phyloP scores from a whole-genome alignment of 2,329 filamentous ascomycete species.

The Botryotinia globosa region DNA sequence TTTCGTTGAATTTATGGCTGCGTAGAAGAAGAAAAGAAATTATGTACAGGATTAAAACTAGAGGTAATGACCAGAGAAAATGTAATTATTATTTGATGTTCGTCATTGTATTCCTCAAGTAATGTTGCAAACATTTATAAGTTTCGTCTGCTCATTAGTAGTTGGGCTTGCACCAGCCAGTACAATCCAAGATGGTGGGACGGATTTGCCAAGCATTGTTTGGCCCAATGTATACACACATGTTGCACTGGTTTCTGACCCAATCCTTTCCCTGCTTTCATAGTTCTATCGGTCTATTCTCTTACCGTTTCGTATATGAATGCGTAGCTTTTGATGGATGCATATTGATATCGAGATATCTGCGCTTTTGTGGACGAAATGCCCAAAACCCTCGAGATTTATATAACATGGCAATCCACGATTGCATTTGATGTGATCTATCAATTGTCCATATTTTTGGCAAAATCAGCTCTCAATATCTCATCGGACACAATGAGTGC shows the following conservation, averaged over 20 bases:
- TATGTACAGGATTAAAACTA: neutral
- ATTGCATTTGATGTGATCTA: neutral
- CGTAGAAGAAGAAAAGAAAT: neutral
- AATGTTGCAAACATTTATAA: neutral
- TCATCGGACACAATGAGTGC: neutral
- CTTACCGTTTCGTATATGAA: neutral
- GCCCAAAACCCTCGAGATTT: neutral
- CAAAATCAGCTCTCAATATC: neutral
- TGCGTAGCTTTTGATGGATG: neutral
- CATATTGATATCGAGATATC: neutral
- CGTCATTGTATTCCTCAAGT: neutral
- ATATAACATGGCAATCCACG: neutral
- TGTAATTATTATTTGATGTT: neutral
- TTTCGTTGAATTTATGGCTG: neutral
- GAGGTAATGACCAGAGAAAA: accelerated
- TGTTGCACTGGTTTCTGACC: neutral
- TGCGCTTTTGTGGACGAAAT: neutral
- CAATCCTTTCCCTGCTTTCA: neutral
- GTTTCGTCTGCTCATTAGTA: neutral
- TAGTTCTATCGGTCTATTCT: neutral
- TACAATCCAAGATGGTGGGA: neutral
- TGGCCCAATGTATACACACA: neutral
- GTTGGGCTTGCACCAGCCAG: neutral
- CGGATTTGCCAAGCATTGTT: neutral
- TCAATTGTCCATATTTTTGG: neutral